These are phyloP conservation scores for Glycyrrhiza uralensis DNA, from an alignment of 306 rosid species.

Conservation along the genomic window DNA sequence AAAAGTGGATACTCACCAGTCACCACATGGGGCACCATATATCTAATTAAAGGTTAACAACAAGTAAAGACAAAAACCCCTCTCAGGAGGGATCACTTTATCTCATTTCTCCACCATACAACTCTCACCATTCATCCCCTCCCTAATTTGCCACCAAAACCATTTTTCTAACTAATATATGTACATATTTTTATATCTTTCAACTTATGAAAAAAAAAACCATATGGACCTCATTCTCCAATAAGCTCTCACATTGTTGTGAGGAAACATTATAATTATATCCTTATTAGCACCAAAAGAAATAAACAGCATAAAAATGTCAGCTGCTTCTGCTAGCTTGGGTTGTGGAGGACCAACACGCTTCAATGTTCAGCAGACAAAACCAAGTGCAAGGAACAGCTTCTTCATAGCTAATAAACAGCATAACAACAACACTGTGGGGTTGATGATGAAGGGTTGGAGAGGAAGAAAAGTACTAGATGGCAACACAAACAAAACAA, in stretches of 20 bases:
- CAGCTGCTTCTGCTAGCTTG: slow-evolving; percentile 47
- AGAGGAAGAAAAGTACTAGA: slow-evolving; percentile 29
- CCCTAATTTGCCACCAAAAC: slow-evolving; percentile 2
- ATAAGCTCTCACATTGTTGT: slow-evolving; percentile 12
- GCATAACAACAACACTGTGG: neutral
- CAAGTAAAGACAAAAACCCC: slow-evolving; percentile 21
- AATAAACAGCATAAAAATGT: slow-evolving; percentile 36
- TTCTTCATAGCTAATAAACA: slow-evolving; percentile 3
- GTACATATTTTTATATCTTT: neutral
- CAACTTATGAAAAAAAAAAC: neutral
- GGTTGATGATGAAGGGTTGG: slow-evolving; percentile 14
- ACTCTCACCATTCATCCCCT: neutral
- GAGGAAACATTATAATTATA: neutral
- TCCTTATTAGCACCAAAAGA: neutral
- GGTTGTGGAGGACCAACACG: slow-evolving; percentile 43
- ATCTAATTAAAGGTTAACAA: neutral
- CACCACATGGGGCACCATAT: too few species aligned
- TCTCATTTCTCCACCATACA: slow-evolving; percentile 82
- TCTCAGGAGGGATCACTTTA: slow-evolving; percentile 35
- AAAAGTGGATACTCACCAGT: too few species aligned
- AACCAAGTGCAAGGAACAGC: slow-evolving; percentile 3
- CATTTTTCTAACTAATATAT: neutral
- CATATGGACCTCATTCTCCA: slow-evolving; percentile 11
- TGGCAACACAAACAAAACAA: slow-evolving; percentile 9
- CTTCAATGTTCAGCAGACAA: slow-evolving; percentile 10